Percentiles rank a stretch among this genome's conserved stretches.
These are phyloP conservation scores for Russula sp. DNA, from an alignment of 768 basidiomycete species.

Conservation along the genomic window DNA sequence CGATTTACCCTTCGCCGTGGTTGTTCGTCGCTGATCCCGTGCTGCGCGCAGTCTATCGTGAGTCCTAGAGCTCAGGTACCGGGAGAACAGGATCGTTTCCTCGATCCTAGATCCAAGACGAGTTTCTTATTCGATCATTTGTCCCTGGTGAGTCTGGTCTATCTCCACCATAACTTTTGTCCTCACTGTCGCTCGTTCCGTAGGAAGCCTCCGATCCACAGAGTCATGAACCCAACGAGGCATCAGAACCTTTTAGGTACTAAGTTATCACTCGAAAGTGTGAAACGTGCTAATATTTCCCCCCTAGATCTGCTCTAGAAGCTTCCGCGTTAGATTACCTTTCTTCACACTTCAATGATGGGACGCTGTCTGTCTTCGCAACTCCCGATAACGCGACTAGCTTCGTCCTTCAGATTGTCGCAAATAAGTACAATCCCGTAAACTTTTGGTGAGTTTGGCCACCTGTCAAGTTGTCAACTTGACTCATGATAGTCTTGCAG, in stretches of 20 bases:
- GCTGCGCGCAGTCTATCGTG: constrained; percentile 62
- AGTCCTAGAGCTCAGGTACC: constrained; percentile 62
- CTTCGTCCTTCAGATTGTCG: constrained; percentile 79
- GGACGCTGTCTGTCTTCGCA: constrained; percentile 69
- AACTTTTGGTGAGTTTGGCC: constrained; percentile 76
- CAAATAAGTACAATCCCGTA: constrained; percentile 89
- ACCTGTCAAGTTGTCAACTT: neutral
- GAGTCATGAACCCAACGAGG: constrained; percentile 52
- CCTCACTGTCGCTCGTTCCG: neutral
- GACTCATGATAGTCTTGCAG: constrained; percentile 35
- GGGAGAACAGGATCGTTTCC: constrained; percentile 59
- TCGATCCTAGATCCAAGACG: constrained; percentile 75
- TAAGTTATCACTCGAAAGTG: constrained; percentile 12
- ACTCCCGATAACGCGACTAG: constrained; percentile 38
- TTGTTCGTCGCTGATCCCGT: neutral
- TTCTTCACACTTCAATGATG: constrained; percentile 75
- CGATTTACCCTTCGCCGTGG: constrained; percentile 7
- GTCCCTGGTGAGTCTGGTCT: constrained; percentile 51
- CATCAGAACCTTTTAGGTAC: constrained; percentile 74
- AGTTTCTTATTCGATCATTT: constrained; percentile 85
- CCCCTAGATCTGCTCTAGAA: constrained; percentile 61
- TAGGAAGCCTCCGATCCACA: constrained; percentile 77
- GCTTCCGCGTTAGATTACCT: constrained; percentile 62
- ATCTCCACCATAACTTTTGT: neutral
- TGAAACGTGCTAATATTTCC: constrained; percentile 2